A percentile compares a stretch with the other conserved stretches of the same genome.
Conservation (phyloP, 2,329 filamentous ascomycete genomes). For the Cordyceps tenuipes region DNA sequence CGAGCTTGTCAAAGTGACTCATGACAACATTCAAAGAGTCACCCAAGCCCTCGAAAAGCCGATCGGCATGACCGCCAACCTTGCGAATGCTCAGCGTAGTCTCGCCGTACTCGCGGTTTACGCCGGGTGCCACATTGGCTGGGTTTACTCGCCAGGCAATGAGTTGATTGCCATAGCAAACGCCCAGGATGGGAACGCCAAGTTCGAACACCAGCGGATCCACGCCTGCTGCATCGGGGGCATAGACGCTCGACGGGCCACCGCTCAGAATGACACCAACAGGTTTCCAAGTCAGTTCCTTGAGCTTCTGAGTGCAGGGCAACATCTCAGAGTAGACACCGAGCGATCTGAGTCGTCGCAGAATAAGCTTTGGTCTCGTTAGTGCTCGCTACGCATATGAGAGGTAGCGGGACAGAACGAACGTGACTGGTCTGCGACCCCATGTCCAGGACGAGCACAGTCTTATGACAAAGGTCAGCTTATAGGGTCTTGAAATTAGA, state of each 20-base stretch:
- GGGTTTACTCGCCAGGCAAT: neutral
- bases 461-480: neutral
- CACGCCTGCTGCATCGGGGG: constrained; percentile 51
- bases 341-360: neutral
- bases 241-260: constrained; percentile 67
- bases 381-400: neutral
- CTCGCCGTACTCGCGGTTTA: neutral
- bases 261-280: constrained; percentile 63
- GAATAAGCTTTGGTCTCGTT: neutral
- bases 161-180: neutral
- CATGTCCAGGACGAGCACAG: neutral
- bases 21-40: neutral
- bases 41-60: constrained; percentile 49
- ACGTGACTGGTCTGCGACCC: neutral
- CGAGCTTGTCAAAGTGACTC: constrained; percentile 59
- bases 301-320: constrained; percentile 74
- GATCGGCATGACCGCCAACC: constrained; percentile 57
- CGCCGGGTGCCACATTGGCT: neutral
- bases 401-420: neutral
- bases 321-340: constrained; percentile 77
- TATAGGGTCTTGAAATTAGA: neutral
- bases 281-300: constrained; percentile 69
- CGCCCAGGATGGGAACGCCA: neutral
- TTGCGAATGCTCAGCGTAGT: constrained; percentile 26
- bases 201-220: neutral